Base-by-base conservation (phyloP, 2,329 filamentous ascomycete genomes). In the Xylogone sp. region DNA sequence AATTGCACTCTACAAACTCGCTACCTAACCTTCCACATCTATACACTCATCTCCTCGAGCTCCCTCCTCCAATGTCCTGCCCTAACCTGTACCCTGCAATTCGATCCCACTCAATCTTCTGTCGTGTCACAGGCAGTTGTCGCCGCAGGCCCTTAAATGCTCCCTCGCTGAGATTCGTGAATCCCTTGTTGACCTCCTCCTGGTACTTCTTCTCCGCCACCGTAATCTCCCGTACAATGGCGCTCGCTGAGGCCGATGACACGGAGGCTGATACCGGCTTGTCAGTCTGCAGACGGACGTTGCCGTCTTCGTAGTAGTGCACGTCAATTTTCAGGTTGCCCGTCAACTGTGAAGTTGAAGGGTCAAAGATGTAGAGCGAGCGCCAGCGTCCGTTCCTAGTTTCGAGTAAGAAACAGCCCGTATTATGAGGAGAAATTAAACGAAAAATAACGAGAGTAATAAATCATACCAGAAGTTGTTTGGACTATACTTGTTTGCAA, bases 101-200 rank as follows among this genome's bases (percentile, higher is more conserved):
- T 77, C 96, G 97, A 71, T 99, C 93, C 94, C 94, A 99, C 73
- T 99, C 94, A 62, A 99, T 93, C 81, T 97, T 97, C 77, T 99
- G 94, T 66, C 94, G 85, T 56, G 94, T 99, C 54, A 99, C 91
- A 1, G 94, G 94, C 68, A 99, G 75, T 73, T 97, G 94, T 71
- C 94, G 83, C 66, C 94, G 83, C 68, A 99, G 72, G 2, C 86
- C 84, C 81, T 97, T 99, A 75, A 99, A 99, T 1, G 91, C 90
- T 9, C 92, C 93, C 74, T 99, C 94, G 65, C 90, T 94, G 67
- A 99, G 75, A 58, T 79, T 87, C 13, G 84, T 85, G 69, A 99
- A 97, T 16, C 91, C 91, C 67, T 84, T 83, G 75, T 97, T 99
- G 61, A 99, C 75, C 67, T 97, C 91, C 69, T 97, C 92, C 73